Base-by-base conservation (phyloP, 2,329 filamentous ascomycete genomes). In the Diaporthe vaccinii region DNA sequence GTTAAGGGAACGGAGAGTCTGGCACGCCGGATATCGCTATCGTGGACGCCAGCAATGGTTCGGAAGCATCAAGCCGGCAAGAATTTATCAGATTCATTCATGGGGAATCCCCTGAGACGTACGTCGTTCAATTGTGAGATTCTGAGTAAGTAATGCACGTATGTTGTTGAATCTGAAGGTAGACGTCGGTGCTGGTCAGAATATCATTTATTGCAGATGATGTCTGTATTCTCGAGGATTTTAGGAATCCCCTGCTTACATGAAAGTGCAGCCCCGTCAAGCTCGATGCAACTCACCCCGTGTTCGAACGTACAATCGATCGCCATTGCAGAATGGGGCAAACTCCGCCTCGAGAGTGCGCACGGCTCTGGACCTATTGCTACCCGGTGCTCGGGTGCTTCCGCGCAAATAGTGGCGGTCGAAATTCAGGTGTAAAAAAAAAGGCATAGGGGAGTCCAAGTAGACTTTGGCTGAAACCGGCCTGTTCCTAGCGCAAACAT, bases 381-480 rank as follows among this genome's bases (percentile, higher is more conserved):
- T 53, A 53, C 31, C 28, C 62, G 53, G 28, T 17, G 1, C 31
- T 68, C 46, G 62, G 62, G 31, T 53, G 7, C n/a, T 68, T 17
- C 62, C 46, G 62, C 53, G 44, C 41, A 46, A 34, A 34, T 46
- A 34, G 9, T 6, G 25, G 41, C 39, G 39, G 39, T 28, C 39
- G 25, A 65, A 6, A 28, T 39, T 17, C 41, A 46, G 34, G 34
- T 34, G n/a, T 1, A 34, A 34, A 8, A 17, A 46, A 62, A 28
- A 46, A 65, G 39, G 25, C 25, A n/a, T 25, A 25, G 46, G 34
- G n/a, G 5, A 22, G 34, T n/a, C 61, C 25, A n/a, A 55, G 31
- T 53, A 55, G 49, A 53, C 65, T 69, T 53, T 41, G 4, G 34
- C n/a, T 55, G 65, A 69, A 69, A 41, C 46, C 65, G 49, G 65